These are phyloP conservation scores for Antitrichia curtipendula DNA, from an alignment of 225 moss, liverwort and hornwort genomes.

Conservation along the genomic window DNA sequence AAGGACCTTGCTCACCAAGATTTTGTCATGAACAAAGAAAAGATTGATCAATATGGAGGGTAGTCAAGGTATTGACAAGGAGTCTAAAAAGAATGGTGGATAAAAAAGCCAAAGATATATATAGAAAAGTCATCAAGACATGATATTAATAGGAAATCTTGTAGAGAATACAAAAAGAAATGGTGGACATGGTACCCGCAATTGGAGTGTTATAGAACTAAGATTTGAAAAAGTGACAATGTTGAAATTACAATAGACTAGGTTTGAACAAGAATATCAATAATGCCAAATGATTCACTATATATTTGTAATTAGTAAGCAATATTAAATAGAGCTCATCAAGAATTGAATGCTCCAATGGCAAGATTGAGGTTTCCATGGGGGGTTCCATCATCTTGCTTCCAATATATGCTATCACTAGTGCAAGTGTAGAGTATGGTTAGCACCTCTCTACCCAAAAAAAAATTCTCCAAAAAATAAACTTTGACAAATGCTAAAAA, in stretches of 20 bases:
- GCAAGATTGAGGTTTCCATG: not conserved
- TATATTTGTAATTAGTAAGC: no score
- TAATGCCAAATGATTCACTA: no score
- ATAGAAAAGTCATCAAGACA: fast-evolving
- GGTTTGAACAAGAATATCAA: not conserved
- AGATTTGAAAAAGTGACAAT: not conserved
- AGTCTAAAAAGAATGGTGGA: fast-evolving
- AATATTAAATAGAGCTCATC: fast-evolving
- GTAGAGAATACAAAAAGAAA: not conserved
- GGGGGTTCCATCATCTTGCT: not conserved
- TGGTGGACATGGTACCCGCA: not conserved
- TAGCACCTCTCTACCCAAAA: fast-evolving
- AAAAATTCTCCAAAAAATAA: not conserved
- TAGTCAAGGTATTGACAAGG: not conserved
- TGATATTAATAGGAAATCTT: not conserved
- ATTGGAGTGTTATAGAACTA: not conserved
- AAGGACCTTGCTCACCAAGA: fast-evolving
- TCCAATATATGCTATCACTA: not conserved
- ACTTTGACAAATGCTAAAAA: fast-evolving
- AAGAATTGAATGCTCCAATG: not conserved
- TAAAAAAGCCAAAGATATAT: not conserved
- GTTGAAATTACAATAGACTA: not conserved
- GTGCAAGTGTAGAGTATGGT: fast-evolving
- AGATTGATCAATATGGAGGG: fast-evolving
- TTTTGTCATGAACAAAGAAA: not conserved